A percentile compares a stretch with the other conserved stretches of the same genome.
Conservation (phyloP, 2,329 filamentous ascomycete genomes). For the Calonectria pteridis region DNA sequence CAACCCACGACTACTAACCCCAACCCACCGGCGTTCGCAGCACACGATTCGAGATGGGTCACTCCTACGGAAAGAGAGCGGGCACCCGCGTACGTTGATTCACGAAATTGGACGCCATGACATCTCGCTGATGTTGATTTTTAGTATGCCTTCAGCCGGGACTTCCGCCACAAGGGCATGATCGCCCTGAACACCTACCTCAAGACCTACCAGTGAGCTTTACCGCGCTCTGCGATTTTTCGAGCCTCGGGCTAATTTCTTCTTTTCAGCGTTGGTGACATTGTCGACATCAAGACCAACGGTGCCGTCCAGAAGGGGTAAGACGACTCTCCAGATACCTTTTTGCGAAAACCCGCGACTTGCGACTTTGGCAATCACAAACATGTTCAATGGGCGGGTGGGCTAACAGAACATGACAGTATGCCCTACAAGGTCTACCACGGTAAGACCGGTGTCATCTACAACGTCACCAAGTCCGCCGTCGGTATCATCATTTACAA, state of each 20-base stretch:
- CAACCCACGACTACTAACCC: constrained; percentile 60
- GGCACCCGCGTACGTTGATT: constrained; percentile 80
- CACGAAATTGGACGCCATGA: constrained; percentile 36
- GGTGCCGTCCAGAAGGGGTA: constrained; percentile 98
- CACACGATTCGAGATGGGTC: constrained; percentile 80
- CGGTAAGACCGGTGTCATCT: constrained; percentile 97
- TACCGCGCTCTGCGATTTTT: background rate
- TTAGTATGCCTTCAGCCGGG: constrained; percentile 91
- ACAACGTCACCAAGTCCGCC: constrained; percentile 98
- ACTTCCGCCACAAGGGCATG: constrained; percentile 95
- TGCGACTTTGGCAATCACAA: constrained; percentile 30
- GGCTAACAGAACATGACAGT: constrained; percentile 65
- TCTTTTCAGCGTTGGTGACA: constrained; percentile 85
- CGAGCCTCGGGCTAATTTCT: constrained; percentile 56
- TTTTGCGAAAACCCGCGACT: constrained; percentile 34
- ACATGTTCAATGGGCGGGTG: constrained; percentile 15
- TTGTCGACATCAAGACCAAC: constrained; percentile 99
- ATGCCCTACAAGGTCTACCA: constrained; percentile 99
- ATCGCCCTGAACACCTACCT: constrained; percentile 96
- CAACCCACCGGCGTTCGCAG: constrained; percentile 52
- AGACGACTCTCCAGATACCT: constrained; percentile 53
- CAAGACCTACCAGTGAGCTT: constrained; percentile 82
- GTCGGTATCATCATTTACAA: constrained; percentile 99
- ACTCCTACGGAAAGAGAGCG: constrained; percentile 87
- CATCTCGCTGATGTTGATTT: constrained; percentile 48